Conservation (phyloP, 2,329 filamentous ascomycete genomes). For the Curvularia eragrostidis region DNA sequence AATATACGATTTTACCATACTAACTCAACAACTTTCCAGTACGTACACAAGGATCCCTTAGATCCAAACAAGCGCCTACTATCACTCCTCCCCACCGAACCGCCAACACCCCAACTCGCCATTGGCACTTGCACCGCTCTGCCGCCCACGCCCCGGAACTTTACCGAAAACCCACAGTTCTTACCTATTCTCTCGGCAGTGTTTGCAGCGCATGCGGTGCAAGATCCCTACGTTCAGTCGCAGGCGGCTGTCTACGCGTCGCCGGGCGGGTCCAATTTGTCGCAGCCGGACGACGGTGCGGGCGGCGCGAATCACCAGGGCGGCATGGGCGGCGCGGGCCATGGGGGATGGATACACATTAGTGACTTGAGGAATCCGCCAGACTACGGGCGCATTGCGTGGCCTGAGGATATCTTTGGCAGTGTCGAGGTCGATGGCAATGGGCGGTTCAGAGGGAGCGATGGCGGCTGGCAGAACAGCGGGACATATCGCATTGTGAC, state of each 20-base stretch:
- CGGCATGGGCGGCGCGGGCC: conserved; percentile 63
- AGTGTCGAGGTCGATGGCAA: conserved; percentile 66
- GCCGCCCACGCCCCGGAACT: conserved; percentile 63
- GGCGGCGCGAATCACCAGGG: conserved; percentile 66
- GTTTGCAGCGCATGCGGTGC: conserved; percentile 59
- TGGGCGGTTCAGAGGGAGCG: conserved; percentile 63
- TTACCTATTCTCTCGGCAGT: conserved; percentile 63
- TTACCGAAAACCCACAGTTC: conserved; percentile 64
- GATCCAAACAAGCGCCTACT: conserved; percentile 55
- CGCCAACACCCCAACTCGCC: conserved; percentile 60
- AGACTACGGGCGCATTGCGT: conserved; percentile 69
- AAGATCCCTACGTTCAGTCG: conserved; percentile 63
- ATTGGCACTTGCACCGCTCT: conserved; percentile 62
- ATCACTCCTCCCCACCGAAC: conserved; percentile 63
- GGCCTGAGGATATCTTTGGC: conserved; percentile 71
- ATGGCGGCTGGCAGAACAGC: conserved; percentile 65
- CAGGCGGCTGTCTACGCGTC: conserved; percentile 68
- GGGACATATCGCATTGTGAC: conserved; percentile 69
- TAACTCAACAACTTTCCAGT: conserved; percentile 47
- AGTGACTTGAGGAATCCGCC: conserved; percentile 66
- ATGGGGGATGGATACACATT: conserved; percentile 69
- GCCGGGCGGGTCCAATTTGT: conserved; percentile 62
- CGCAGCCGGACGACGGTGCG: conserved; percentile 56
- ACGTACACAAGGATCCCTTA: conserved; percentile 57
- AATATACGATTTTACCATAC: neutral